Conservation (phyloP, 2,329 filamentous ascomycete species). For the Aspergillus spinulosporus region DNA sequence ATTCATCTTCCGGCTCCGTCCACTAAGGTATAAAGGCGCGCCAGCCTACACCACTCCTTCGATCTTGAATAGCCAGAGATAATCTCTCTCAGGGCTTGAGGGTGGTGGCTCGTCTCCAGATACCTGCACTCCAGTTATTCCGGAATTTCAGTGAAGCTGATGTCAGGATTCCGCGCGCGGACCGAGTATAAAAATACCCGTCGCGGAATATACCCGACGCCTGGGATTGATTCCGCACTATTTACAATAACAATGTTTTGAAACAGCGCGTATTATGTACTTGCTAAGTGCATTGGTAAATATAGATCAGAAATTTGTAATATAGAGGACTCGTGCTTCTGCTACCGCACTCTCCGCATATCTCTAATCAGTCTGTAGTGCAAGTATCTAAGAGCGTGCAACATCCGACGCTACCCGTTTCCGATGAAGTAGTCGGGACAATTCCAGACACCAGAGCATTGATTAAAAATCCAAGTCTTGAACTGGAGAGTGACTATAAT, state of each 20-base stretch:
- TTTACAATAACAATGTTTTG: background rate
- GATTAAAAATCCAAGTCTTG: too few relatives aligned
- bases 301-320: background rate
- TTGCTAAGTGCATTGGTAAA: background rate
- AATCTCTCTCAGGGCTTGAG: background rate
- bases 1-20: too few relatives aligned
- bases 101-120: background rate
- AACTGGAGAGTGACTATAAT: background rate
- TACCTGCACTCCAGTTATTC: background rate
- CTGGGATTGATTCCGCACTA: constrained; percentile 16
- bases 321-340: too few relatives aligned
- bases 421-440: constrained; percentile 1
- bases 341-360: too few relatives aligned
- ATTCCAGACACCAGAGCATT: background rate
- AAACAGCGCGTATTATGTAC: background rate
- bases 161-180: background rate
- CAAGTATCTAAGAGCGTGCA: background rate
- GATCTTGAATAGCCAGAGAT: background rate
- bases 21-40: background rate
- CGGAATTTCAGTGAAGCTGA: background rate
- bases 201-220: constrained; percentile 12
- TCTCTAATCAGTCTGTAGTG: too few relatives aligned
- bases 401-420: constrained; percentile 4
- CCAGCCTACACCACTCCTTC: background rate
- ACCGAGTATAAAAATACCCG: constrained; percentile 12